Conservation (phyloP, 495 filamentous ascomycete genomes). For the Penicillium odoratum region DNA sequence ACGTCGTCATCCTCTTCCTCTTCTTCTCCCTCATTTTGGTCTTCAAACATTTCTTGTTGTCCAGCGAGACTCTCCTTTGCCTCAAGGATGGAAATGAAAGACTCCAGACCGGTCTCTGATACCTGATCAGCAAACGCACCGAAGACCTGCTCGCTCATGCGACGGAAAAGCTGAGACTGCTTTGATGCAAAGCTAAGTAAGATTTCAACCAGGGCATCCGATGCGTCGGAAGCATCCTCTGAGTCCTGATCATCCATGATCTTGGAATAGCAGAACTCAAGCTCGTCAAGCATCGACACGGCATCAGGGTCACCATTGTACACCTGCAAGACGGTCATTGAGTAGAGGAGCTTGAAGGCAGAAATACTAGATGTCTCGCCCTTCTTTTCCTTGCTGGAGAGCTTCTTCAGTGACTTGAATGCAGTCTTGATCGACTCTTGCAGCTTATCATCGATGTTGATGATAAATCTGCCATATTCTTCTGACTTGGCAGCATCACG, state of each 20-base stretch:
- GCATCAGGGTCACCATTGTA: conserved; percentile 87
- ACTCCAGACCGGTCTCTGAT: conserved; percentile 68
- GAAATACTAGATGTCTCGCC: conserved; percentile 38
- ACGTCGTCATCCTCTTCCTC: conserved; percentile 46
- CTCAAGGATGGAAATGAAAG: conserved; percentile 68
- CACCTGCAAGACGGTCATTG: conserved; percentile 83
- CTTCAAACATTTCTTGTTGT: conserved; percentile 83
- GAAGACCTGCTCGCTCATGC: conserved; percentile 86
- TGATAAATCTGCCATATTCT: conserved; percentile 50
- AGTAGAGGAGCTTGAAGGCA: conserved; percentile 79
- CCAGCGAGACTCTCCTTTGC: conserved; percentile 80
- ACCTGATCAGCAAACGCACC: conserved; percentile 70
- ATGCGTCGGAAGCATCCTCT: conserved; percentile 58
- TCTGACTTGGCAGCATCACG: conserved; percentile 43
- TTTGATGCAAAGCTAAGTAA: conserved; percentile 84
- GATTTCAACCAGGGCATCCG: conserved; percentile 81
- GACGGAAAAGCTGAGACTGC: conserved; percentile 79
- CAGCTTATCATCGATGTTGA: conserved; percentile 63
- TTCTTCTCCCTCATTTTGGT: conserved; percentile 61
- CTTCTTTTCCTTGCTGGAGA: conserved; percentile 61
- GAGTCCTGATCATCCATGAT: conserved; percentile 47
- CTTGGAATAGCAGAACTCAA: conserved; percentile 69
- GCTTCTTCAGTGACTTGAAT: conserved; percentile 63
- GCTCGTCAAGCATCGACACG: conserved; percentile 69
- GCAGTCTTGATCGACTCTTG: conserved; percentile 59